phyloP scores from a whole-genome alignment of 768 basidiomycete genomes.

The Tricholoma sp. region DNA sequence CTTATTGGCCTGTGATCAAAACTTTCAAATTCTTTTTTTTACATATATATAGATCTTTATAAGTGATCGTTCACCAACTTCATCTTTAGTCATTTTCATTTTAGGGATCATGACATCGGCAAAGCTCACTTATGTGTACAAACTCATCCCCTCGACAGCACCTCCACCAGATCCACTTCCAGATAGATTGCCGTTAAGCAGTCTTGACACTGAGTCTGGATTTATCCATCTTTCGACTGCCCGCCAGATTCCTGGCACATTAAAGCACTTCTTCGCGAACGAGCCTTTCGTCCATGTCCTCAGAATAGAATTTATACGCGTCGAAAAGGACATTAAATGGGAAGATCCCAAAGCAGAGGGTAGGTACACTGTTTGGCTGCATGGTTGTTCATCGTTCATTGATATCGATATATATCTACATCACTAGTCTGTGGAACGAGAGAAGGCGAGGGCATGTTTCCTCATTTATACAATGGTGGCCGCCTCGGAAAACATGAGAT shows the following conservation, averaged over 20 bases:
- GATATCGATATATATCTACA: background rate
- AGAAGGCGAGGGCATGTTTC: conserved; percentile 44
- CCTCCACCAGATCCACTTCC: conserved; percentile 40
- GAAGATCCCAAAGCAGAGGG: conserved; percentile 38
- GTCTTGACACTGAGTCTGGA: conserved; percentile 37
- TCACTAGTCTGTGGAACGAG: conserved; percentile 34
- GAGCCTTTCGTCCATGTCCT: conserved; percentile 38
- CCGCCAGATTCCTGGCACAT: conserved; percentile 39
- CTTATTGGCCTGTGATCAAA: background rate
- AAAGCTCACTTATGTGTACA: conserved; percentile 54
- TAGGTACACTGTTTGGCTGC: background rate
- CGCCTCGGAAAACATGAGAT: conserved; percentile 41
- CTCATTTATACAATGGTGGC: conserved; percentile 47
- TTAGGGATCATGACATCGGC: background rate
- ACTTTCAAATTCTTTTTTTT: background rate
- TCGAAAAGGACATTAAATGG: conserved; percentile 42
- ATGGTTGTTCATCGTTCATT: background rate
- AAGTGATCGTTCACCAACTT: too few species aligned
- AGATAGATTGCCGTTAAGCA: conserved; percentile 43
- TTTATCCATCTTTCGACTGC: conserved; percentile 56
- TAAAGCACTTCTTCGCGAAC: conserved; percentile 40
- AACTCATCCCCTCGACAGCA: conserved; percentile 42
- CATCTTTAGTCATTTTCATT: background rate
- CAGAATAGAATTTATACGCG: conserved; percentile 33
- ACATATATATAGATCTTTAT: too few species aligned